These are phyloP conservation scores for Phytophthora tentaculata DNA, from an alignment of 352 stramenopile species.

Conservation along the genomic window DNA sequence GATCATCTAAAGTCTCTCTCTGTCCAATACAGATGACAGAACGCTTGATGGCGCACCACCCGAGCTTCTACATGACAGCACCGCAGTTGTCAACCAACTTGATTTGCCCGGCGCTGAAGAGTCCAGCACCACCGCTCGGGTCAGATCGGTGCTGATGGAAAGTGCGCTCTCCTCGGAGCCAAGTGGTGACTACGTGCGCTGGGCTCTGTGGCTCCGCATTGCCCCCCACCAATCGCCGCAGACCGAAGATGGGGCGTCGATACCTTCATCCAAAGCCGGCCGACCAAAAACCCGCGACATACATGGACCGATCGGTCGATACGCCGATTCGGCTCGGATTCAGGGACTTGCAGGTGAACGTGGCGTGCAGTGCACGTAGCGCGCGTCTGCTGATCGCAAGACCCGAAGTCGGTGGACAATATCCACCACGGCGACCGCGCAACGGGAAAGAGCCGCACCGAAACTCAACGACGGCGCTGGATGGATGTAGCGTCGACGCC, in stretches of 20 bases:
- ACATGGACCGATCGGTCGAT: background rate
- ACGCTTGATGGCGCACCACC: background rate
- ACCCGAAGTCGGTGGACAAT: conserved; percentile 21
- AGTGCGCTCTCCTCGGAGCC: conserved; percentile 18
- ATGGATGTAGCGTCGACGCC: conserved; percentile 7
- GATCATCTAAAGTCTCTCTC: conserved; percentile 13
- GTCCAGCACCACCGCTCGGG: background rate
- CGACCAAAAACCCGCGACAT: background rate
- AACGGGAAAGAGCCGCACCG: conserved; percentile 33
- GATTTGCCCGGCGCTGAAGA: background rate
- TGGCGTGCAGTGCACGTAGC: conserved; percentile 13
- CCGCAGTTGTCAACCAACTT: background rate
- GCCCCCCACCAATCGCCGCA: background rate
- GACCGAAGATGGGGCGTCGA: conserved; percentile 3
- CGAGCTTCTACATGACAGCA: conserved; percentile 11
- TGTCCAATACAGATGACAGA: conserved; percentile 10
- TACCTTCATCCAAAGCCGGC: background rate
- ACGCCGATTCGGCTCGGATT: conserved; percentile 6
- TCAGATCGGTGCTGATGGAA: conserved; percentile 12
- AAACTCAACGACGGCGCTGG: conserved; percentile 24
- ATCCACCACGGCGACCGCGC: conserved; percentile 23
- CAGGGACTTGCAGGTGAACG: conserved; percentile 1
- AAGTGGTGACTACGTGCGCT: conserved; percentile 25
- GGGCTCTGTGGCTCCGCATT: conserved; percentile 24
- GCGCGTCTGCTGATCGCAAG: conserved; percentile 6